These are phyloP conservation scores for Phaeosphaeriaceae sp. DNA, from an alignment of 2,329 filamentous ascomycete species.

Conservation along the genomic window DNA sequence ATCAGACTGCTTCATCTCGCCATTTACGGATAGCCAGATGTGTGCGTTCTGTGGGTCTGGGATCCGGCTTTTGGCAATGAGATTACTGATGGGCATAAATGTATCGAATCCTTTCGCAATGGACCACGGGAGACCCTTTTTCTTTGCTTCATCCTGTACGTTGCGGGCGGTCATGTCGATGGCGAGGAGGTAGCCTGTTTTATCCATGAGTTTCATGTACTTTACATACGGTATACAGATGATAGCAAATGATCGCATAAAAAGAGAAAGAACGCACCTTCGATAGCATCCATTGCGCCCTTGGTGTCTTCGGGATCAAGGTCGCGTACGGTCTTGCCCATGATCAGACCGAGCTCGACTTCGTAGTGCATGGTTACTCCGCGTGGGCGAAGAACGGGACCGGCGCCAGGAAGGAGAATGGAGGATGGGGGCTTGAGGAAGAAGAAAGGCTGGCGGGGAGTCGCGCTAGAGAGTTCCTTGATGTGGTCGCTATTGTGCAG, in stretches of 20 bases:
- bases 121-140: slow-evolving; percentile 93
- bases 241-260: background rate
- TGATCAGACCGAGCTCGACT: slow-evolving; percentile 88
- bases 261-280: slow-evolving; percentile 60
- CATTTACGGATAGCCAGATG: slow-evolving; percentile 85
- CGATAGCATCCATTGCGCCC: slow-evolving; percentile 81
- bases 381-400: slow-evolving; percentile 80
- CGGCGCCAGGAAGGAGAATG: slow-evolving; percentile 78
- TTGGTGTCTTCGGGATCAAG: slow-evolving; percentile 75
- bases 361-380: slow-evolving; percentile 93
- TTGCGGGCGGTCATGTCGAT: slow-evolving; percentile 99
- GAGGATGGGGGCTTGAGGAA: slow-evolving; percentile 94
- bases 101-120: slow-evolving; percentile 99
- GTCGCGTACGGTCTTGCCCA: slow-evolving; percentile 81
- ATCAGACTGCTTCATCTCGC: slow-evolving; percentile 78
- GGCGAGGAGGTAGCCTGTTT: slow-evolving; percentile 80
- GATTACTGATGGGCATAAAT: slow-evolving; percentile 84
- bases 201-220: background rate
- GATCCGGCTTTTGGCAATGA: slow-evolving; percentile 81
- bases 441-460: slow-evolving; percentile 97
- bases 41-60: slow-evolving; percentile 88
- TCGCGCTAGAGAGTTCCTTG: slow-evolving; percentile 83
- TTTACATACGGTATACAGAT: background rate
- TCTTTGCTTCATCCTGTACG: slow-evolving; percentile 94
- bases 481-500: slow-evolving; percentile 81